These are phyloP conservation scores for Penicillium malachiteum DNA, from an alignment of 495 filamentous ascomycete species.

Conservation along the genomic window DNA sequence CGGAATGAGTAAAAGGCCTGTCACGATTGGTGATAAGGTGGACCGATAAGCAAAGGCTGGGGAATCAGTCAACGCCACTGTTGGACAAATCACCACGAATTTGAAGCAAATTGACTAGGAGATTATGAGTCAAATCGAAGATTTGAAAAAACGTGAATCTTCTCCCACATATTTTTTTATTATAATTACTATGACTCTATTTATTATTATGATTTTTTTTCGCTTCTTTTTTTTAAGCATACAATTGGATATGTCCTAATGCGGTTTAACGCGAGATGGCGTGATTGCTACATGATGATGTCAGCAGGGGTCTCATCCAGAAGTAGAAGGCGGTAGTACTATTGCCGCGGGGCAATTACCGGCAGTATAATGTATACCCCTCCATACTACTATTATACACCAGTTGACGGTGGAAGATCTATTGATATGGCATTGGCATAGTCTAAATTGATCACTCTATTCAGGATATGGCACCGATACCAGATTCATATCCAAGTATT, in stretches of 20 bases:
- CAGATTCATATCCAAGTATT: too few species aligned
- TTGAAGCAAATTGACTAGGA: not conserved
- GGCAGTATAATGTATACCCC: too few species aligned
- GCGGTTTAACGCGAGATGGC: slow-evolving; percentile 22
- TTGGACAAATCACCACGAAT: not conserved
- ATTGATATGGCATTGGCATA: too few species aligned
- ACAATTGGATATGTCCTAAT: slow-evolving; percentile 8
- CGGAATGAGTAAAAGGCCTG: slow-evolving; percentile 25
- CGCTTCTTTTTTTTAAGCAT: slow-evolving; percentile 9
- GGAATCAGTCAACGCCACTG: not conserved
- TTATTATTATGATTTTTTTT: slow-evolving; percentile 13
- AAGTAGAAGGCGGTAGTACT: not conserved
- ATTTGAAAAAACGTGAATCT: not conserved
- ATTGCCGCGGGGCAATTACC: not conserved
- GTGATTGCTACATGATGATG: slow-evolving; percentile 19
- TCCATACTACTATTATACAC: too few species aligned
- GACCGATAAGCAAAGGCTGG: slow-evolving; percentile 19
- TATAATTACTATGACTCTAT: not conserved
- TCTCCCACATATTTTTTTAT: not conserved
- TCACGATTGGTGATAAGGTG: slow-evolving; percentile 27
- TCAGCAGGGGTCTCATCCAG: slow-evolving; percentile 6
- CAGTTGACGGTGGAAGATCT: too few species aligned
- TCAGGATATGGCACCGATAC: too few species aligned
- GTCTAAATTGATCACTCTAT: too few species aligned
- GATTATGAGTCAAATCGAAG: not conserved